Evolutionary conservation across 805 yeast genomes (phyloP).

Genomic region (Nakazawaea populi): DNA sequence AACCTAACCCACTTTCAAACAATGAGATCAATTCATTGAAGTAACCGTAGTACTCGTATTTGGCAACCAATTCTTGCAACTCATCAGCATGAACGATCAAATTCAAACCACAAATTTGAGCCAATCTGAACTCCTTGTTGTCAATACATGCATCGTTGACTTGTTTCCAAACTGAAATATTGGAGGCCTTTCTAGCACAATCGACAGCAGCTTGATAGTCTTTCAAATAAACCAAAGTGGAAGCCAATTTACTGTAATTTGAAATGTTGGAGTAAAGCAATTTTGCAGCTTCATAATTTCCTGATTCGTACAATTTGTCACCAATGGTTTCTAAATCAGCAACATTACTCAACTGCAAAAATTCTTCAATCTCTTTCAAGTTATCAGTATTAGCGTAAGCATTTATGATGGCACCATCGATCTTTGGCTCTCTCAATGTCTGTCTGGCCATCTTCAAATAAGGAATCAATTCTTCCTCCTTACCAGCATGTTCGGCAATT

Average conservation of each 20-base stretch:
- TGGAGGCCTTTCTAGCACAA: slow-evolving; percentile 97
- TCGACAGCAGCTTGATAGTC: slow-evolving; percentile 97
- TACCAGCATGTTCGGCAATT: slow-evolving; percentile 92
- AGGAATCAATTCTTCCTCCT: slow-evolving; percentile 86
- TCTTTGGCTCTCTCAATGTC: slow-evolving; percentile 81
- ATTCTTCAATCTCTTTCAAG: slow-evolving; percentile 74
- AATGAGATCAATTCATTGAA: slow-evolving; percentile 87
- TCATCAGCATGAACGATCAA: slow-evolving; percentile 97
- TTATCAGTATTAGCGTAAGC: slow-evolving; percentile 78
- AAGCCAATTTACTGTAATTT: slow-evolving; percentile 92
- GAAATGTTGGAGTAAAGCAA: slow-evolving; percentile 79
- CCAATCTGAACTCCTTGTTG: slow-evolving; percentile 90
- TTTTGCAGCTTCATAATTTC: slow-evolving; percentile 90
- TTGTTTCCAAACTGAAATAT: slow-evolving; percentile 92
- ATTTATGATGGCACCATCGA: slow-evolving; percentile 88
- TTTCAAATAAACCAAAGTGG: slow-evolving; percentile 87
- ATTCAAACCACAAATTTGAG: slow-evolving; percentile 97
- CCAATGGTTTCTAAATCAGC: slow-evolving; percentile 92
- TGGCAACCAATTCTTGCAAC: slow-evolving; percentile 78
- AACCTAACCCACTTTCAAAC: slow-evolving; percentile 91
- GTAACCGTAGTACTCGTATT: slow-evolving; percentile 86
- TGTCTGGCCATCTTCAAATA: slow-evolving; percentile 89
- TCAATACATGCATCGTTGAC: slow-evolving; percentile 96
- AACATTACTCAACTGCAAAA: slow-evolving; percentile 82
- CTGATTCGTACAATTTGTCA: slow-evolving; percentile 76